These are phyloP conservation scores for Diplosphaera chodatii DNA, from an alignment of 139 green algal species.

Conservation along the genomic window DNA sequence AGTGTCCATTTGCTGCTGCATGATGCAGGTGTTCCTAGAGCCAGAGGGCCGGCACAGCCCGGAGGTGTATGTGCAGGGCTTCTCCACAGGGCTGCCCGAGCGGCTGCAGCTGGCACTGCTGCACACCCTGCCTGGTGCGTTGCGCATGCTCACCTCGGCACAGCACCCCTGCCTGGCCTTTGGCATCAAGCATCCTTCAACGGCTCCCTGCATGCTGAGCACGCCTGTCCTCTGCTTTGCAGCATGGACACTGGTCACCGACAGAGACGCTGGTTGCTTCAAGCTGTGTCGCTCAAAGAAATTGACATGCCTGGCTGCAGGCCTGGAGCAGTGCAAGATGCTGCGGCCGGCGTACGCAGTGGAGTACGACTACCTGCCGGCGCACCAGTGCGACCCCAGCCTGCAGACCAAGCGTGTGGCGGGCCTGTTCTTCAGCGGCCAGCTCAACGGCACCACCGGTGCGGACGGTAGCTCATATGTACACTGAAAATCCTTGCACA, in stretches of 20 bases:
- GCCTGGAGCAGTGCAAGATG: slow-evolving; percentile 79
- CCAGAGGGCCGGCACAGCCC: slow-evolving; percentile 87
- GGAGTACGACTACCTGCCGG: slow-evolving; percentile 98
- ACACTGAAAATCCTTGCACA: too few relatives aligned
- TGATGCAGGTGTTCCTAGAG: slow-evolving; percentile 87
- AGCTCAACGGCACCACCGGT: slow-evolving; percentile 96
- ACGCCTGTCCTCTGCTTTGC: too few relatives aligned
- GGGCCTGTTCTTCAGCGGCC: slow-evolving; percentile 93
- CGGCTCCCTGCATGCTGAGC: too few relatives aligned
- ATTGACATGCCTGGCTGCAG: slow-evolving; percentile 1
- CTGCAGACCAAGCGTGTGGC: slow-evolving; percentile 87
- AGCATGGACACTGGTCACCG: too few relatives aligned
- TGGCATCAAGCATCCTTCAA: too few relatives aligned
- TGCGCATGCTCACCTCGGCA: too few relatives aligned
- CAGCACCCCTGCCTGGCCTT: not conserved
- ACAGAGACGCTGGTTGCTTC: too few relatives aligned
- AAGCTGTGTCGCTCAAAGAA: not conserved
- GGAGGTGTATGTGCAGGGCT: slow-evolving; percentile 92
- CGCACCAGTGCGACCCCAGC: slow-evolving; percentile 78
- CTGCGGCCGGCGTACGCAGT: slow-evolving; percentile 94
- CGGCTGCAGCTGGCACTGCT: slow-evolving; percentile 89
- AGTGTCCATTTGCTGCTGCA: too few relatives aligned
- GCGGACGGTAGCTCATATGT: slow-evolving; percentile 10
- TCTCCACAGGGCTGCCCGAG: slow-evolving; percentile 90
- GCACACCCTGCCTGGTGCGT: slow-evolving; percentile 75